A percentile compares a stretch with the other conserved stretches of the same genome.
These are phyloP conservation scores for Metarhizium brunneum DNA, from an alignment of 2,329 filamentous ascomycete genomes.

Conservation along the genomic window DNA sequence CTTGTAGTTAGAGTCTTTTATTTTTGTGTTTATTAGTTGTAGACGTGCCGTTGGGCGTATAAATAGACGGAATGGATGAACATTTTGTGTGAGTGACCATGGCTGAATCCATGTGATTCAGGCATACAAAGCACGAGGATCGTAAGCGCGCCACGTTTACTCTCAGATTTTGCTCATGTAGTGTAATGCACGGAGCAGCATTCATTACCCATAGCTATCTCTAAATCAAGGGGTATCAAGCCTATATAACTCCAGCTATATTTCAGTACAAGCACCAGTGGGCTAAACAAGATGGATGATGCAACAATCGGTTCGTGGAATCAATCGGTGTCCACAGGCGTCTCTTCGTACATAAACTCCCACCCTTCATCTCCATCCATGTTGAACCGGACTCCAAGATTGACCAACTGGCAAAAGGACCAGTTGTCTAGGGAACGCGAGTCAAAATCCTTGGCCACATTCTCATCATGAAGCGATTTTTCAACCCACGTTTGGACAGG, in stretches of 20 bases:
- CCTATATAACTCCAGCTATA: too few relatives aligned
- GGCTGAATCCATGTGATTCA: neutral
- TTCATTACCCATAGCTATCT: too few relatives aligned
- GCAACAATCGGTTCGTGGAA: too few relatives aligned
- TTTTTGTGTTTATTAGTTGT: neutral
- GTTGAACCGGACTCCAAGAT: conserved; percentile 17
- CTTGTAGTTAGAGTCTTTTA: neutral
- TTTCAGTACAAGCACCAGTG: too few relatives aligned
- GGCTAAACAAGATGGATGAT: too few relatives aligned
- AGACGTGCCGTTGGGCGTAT: neutral
- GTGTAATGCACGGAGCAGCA: too few relatives aligned
- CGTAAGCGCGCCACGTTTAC: too few relatives aligned
- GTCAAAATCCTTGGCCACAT: conserved; percentile 20
- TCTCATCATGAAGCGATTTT: neutral
- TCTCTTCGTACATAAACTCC: conserved; percentile 24
- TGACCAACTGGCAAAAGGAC: conserved; percentile 13
- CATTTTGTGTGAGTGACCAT: neutral
- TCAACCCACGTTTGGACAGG: conserved; percentile 2
- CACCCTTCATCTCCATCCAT: conserved; percentile 22
- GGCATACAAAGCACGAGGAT: neutral
- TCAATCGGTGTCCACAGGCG: neutral
- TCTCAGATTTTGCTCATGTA: too few relatives aligned
- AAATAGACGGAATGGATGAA: neutral
- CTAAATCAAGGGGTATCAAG: too few relatives aligned
- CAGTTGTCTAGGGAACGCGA: conserved; percentile 9